A percentile compares a stretch with the other conserved stretches of the same genome.
Conservation (phyloP, 116 monocot species). For the Trichopus zeylanicus region DNA sequence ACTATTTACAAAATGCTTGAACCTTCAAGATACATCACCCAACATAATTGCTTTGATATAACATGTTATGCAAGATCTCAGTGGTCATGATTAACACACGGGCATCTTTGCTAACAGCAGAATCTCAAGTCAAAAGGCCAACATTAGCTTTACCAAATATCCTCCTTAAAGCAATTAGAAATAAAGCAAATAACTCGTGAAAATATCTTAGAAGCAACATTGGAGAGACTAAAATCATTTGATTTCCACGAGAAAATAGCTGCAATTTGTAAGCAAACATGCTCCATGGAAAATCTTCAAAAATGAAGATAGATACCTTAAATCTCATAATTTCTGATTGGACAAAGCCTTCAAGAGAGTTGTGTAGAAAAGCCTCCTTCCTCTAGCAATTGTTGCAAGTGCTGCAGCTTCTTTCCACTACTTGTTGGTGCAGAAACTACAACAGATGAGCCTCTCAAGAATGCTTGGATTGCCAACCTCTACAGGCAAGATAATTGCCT, state of each 20-base stretch:
- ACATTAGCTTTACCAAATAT: conserved; percentile 81
- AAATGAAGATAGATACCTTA: conserved; percentile 37
- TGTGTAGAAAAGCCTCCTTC: conserved; percentile 75
- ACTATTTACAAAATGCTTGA: no score
- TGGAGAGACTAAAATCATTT: neutral
- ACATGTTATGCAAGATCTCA: conserved; percentile 93
- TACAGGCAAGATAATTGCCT: conserved; percentile 9
- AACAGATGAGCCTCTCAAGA: conserved; percentile 80
- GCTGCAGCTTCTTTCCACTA: conserved; percentile 94
- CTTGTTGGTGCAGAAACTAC: conserved; percentile 96
- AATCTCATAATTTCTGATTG: conserved; percentile 89
- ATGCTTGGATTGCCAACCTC: conserved; percentile 78
- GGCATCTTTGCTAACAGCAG: conserved; percentile 85
- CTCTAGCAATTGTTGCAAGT: conserved; percentile 67
- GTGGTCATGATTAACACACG: conserved; percentile 92
- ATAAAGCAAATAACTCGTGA: neutral
- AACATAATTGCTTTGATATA: conserved; percentile 61
- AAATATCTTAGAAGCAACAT: no score
- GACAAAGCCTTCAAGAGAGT: conserved; percentile 97
- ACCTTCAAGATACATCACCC: neutral
- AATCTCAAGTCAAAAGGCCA: conserved; percentile 96
- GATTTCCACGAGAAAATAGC: no score
- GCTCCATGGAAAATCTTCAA: neutral
- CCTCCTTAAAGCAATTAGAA: conserved; percentile 19
- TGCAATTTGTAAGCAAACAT: no score